Percentiles rank a stretch among this genome's conserved stretches.
These are phyloP conservation scores for Porphyra umbilicalis DNA, from an alignment of 31 red algal genomes.

Conservation along the genomic window DNA sequence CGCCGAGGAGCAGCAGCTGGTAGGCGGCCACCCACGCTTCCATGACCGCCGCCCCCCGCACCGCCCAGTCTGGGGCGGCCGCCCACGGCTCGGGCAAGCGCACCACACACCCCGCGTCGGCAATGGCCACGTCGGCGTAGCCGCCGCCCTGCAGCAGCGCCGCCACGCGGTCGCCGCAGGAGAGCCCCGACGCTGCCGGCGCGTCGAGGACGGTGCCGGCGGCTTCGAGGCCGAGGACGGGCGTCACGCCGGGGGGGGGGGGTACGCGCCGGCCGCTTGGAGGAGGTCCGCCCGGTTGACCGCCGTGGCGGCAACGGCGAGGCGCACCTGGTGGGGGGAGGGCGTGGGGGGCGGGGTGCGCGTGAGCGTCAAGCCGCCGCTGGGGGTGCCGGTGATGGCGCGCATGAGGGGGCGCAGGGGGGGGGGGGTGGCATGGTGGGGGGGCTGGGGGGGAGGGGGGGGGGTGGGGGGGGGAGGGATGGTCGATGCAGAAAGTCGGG, in stretches of 20 bases:
- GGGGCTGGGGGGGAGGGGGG: too few species aligned
- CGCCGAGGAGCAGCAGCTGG: conserved; percentile 58
- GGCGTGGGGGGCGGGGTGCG: not conserved
- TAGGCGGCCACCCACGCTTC: conserved; percentile 90
- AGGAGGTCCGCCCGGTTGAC: conserved; percentile 93
- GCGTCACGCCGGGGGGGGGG: conserved; percentile 75
- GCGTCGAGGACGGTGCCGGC: conserved; percentile 25
- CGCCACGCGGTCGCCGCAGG: conserved; percentile 39
- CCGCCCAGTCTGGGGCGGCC: conserved; percentile 1
- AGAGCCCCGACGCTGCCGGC: not conserved
- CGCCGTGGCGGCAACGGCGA: conserved; percentile 58
- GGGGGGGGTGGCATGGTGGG: not conserved
- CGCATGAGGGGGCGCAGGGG: not conserved
- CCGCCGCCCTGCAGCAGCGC: conserved; percentile 86
- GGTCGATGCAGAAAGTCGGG: too few species aligned
- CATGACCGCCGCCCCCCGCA: conserved; percentile 71
- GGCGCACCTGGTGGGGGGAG: conserved; percentile 8
- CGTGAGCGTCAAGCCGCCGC: not conserved
- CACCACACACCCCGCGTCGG: conserved; percentile 41
- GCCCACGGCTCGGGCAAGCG: conserved; percentile 27
- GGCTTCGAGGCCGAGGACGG: conserved; percentile 79
- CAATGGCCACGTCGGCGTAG: conserved; percentile 76
- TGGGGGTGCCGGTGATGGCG: not conserved
- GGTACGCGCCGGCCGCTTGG: conserved; percentile 74
- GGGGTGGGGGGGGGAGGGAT: too few species aligned